Conservation (phyloP, 768 basidiomycete species). For the Suillus sp. region DNA sequence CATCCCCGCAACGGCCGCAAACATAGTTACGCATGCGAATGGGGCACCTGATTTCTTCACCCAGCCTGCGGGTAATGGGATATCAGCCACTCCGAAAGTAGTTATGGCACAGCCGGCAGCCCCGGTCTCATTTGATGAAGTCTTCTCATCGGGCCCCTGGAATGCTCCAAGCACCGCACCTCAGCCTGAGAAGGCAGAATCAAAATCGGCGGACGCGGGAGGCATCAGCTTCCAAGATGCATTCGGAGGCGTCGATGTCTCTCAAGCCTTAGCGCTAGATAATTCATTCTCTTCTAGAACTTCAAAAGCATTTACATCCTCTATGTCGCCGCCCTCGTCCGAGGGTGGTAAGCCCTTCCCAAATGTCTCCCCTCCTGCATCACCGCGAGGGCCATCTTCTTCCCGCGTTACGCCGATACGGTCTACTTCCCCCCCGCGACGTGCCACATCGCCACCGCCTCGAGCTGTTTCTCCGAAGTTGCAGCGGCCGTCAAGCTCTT, state of each 20-base stretch:
- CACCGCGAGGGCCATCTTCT: slow-evolving; percentile 39
- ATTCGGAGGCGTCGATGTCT: slow-evolving; percentile 48
- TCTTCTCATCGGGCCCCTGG: slow-evolving; percentile 40
- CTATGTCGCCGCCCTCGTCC: slow-evolving; percentile 20
- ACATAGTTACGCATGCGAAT: slow-evolving; percentile 13
- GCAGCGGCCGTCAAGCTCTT: slow-evolving; percentile 58
- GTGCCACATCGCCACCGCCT: slow-evolving; percentile 49
- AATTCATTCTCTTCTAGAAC: slow-evolving; percentile 39
- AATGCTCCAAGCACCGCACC: slow-evolving; percentile 10
- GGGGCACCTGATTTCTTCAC: slow-evolving; percentile 17
- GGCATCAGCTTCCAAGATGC: slow-evolving; percentile 56
- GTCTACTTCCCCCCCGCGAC: slow-evolving; percentile 45
- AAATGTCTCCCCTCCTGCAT: slow-evolving; percentile 41
- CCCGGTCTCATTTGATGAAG: slow-evolving; percentile 48
- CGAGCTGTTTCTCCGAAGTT: slow-evolving; percentile 57
- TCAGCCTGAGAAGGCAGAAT: slow-evolving; percentile 20
- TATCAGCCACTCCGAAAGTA: slow-evolving; percentile 18
- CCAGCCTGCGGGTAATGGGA: slow-evolving; percentile 18
- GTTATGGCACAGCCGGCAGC: slow-evolving; percentile 19
- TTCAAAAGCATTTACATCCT: slow-evolving; percentile 32
- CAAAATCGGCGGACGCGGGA: slow-evolving; percentile 15
- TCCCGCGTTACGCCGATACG: slow-evolving; percentile 34
- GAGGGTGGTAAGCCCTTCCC: slow-evolving; percentile 36
- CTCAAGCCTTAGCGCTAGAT: slow-evolving; percentile 44
- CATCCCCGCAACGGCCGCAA: slow-evolving; percentile 16